These are phyloP conservation scores for Penicillium cinerascens DNA, from an alignment of 495 filamentous ascomycete species.

Conservation along the genomic window DNA sequence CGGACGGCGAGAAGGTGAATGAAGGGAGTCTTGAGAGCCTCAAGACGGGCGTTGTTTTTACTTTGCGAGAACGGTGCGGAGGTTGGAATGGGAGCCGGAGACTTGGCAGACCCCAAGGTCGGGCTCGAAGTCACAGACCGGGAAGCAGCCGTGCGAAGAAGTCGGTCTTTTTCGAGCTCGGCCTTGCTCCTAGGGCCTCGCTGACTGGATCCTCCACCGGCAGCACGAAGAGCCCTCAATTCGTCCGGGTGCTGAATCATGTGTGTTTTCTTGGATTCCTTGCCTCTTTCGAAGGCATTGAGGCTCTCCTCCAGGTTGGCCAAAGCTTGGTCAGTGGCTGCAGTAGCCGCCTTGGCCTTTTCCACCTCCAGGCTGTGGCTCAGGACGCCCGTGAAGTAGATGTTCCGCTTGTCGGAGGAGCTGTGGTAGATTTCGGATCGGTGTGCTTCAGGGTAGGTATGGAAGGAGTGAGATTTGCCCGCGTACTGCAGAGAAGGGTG, in stretches of 20 bases:
- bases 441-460: constrained; percentile 43
- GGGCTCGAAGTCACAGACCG: constrained; percentile 66
- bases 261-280: constrained; percentile 51
- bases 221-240: constrained; percentile 31
- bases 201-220: constrained; percentile 6
- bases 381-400: constrained; percentile 52
- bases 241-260: constrained; percentile 39
- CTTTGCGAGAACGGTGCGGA: constrained; percentile 52
- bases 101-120: constrained; percentile 49
- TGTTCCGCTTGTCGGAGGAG: constrained; percentile 36
- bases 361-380: constrained; percentile 56
- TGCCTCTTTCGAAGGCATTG: constrained; percentile 46
- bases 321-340: constrained; percentile 49
- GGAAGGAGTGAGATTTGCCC: constrained; percentile 49
- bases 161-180: constrained; percentile 45
- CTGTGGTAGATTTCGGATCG: constrained; percentile 52
- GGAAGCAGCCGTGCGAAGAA: constrained; percentile 41
- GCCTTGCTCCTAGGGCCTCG: constrained; percentile 34
- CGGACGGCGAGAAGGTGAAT: constrained; percentile 69
- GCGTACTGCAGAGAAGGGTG: constrained; percentile 51
- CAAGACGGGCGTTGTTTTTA: constrained; percentile 50
- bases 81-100: constrained; percentile 38
- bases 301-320: constrained; percentile 56
- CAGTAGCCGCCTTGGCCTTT: constrained; percentile 51
- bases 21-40: constrained; percentile 53